Base-by-base conservation (phyloP, 208 protist genomes). In the Leishmania mexicana region DNA sequence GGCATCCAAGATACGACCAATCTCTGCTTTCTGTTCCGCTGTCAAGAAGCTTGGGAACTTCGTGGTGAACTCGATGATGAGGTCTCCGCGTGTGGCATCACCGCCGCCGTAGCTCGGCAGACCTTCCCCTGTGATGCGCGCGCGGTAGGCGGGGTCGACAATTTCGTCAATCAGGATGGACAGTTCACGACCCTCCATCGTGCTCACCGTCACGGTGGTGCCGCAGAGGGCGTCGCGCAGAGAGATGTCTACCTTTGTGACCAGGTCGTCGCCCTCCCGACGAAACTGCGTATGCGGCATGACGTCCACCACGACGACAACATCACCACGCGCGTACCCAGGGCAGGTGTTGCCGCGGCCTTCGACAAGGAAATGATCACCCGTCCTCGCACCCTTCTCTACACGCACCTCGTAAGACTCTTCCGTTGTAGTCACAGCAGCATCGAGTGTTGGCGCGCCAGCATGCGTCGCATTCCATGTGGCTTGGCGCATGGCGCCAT, bases 21-120 rank as follows among this genome's bases (percentile, higher is more conserved):
- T 90, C 83, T 97, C 92, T 17, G 92, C 90, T 83, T 95, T 97
- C 89, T 97, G 94, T 85, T 97, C 92, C 62, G 93, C 89, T 10
- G 92, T 97, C 68, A 97, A 81, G 78, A 95, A 97, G 68, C 88
- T 89, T 31, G 94, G 94, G 77, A 97, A 97, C 53, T 90, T 90
- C 5, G 92, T 95, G 49, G 82, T 87, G 76, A 90, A 97, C 85
- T 97, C 92, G 49, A 97, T 89, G 74, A 97, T 89, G 54, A 97
- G 85, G 62, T 96, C 92, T 4, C 94, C 94, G 38, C 94, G 88
- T 35, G 88, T 73, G 19, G 87, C 81, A 7, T 83, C 82, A 15
- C 85, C 87, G 24, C 74, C 75, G 62, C 83, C 85, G 54, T 64
- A 68, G 6, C 40, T 57, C 35, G 92, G 91, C 35, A 97, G 80